Percentiles rank a stretch among this genome's conserved stretches.
Conservation (phyloP, 495 filamentous ascomycete species). For the Podospora conica region DNA sequence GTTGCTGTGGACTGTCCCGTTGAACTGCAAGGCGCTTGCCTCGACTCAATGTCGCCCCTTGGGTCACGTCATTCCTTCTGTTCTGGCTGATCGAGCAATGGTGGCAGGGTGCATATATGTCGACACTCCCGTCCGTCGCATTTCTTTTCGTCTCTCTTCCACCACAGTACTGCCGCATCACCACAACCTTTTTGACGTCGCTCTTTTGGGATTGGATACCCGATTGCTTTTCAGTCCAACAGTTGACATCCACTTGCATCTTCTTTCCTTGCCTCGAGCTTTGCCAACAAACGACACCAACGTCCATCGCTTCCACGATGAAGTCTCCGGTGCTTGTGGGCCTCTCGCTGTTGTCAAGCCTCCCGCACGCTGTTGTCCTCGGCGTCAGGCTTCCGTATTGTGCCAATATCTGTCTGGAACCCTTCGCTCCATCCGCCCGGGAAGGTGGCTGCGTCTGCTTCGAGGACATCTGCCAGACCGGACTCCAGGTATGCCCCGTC, state of each 20-base stretch:
- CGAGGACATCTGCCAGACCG: constrained; percentile 12
- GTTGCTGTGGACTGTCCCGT: background rate
- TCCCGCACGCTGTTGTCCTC: constrained; percentile 9
- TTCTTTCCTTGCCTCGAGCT: constrained; percentile 23
- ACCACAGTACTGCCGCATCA: constrained; percentile 18
- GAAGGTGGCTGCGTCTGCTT: constrained; percentile 2
- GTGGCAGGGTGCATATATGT: background rate
- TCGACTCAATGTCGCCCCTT: background rate
- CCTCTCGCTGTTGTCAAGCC: constrained; percentile 16
- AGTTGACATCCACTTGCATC: too few relatives aligned
- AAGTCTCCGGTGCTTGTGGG: constrained; percentile 16
- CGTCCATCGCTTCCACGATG: constrained; percentile 15
- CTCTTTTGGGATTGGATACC: constrained; percentile 26
- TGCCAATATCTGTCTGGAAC: constrained; percentile 10
- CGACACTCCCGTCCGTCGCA: background rate
- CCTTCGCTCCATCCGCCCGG: background rate
- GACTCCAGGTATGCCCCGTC: constrained; percentile 15
- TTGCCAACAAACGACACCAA: background rate
- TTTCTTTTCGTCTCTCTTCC: constrained; percentile 9
- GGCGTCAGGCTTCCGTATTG: constrained; percentile 13
- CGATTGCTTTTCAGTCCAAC: constrained; percentile 11
- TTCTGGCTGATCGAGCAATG: background rate
- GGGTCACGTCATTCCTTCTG: background rate
- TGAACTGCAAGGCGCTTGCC: background rate
- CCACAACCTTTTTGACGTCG: constrained; percentile 22